Evolutionary conservation across 2,329 filamentous ascomycete species (phyloP).

Genomic region (Blastomyces gilchristii): DNA sequence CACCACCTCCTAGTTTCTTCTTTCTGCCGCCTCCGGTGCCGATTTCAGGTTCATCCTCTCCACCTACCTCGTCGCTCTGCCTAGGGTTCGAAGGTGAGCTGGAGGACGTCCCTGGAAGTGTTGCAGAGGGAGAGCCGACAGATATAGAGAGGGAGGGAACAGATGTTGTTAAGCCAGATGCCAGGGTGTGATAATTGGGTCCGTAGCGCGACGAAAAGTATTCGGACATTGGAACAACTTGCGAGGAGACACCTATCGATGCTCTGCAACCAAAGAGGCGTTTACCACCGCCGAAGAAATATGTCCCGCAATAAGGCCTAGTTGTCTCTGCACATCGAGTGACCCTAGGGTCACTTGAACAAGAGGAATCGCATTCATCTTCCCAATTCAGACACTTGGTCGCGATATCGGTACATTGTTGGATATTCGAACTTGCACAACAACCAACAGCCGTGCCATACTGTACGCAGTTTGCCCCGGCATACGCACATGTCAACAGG

Average conservation of each 20-base stretch:
- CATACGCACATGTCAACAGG: conserved; percentile 15
- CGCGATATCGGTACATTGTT: conserved; percentile 15
- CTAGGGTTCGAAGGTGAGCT: neutral
- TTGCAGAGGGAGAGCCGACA: neutral
- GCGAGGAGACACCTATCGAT: conserved; percentile 9
- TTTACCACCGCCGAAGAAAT: conserved; percentile 13
- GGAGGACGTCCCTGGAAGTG: neutral
- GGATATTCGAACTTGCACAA: conserved; percentile 13
- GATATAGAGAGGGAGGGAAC: neutral
- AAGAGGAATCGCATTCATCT: conserved; percentile 12
- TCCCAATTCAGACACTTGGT: conserved; percentile 13
- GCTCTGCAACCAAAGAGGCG: conserved; percentile 14
- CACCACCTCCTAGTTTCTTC: conserved; percentile 8
- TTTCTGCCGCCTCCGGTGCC: neutral
- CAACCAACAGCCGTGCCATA: conserved; percentile 15
- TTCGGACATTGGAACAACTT: conserved; percentile 12
- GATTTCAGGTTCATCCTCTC: neutral
- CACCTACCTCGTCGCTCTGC: neutral
- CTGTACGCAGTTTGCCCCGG: conserved; percentile 15
- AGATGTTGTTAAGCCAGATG: neutral
- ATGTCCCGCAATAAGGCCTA: conserved; percentile 16
- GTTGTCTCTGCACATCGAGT: conserved; percentile 13
- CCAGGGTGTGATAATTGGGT: conserved; percentile 9
- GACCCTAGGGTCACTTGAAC: conserved; percentile 7
- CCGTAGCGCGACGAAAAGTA: conserved; percentile 16